phyloP scores from a whole-genome alignment of 1,284 basidiomycete genomes.

The Moesziomyces sp. region DNA sequence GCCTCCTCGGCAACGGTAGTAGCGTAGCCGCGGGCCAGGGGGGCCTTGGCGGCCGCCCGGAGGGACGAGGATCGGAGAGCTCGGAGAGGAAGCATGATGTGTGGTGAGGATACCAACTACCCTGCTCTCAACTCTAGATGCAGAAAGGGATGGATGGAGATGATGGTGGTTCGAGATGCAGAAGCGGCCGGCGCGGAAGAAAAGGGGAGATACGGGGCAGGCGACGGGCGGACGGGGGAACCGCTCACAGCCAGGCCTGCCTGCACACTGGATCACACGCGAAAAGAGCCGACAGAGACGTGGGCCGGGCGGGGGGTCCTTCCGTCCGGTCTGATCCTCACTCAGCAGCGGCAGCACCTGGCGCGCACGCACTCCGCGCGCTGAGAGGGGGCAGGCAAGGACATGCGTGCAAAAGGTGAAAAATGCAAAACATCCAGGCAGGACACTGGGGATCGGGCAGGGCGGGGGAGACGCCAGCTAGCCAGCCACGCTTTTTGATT shows the following conservation, averaged over 20 bases:
- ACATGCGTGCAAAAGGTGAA: slow-evolving; percentile 2
- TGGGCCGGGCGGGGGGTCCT: slow-evolving; percentile 6
- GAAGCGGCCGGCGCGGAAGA: slow-evolving; percentile 2
- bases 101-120: slow-evolving; percentile 30
- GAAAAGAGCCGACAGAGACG: slow-evolving; percentile 39
- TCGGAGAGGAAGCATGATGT: slow-evolving; percentile 56
- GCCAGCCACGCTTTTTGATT: background rate
- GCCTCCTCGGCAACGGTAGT: slow-evolving; percentile 66
- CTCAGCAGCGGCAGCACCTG: slow-evolving; percentile 6
- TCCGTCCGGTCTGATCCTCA: slow-evolving; percentile 5
- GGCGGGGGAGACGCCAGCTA: background rate
- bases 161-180: slow-evolving; percentile 19
- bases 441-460: background rate
- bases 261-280: slow-evolving; percentile 17
- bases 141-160: slow-evolving; percentile 10
- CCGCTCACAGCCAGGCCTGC: too few species aligned
- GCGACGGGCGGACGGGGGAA: slow-evolving; percentile 1
- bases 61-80: slow-evolving; percentile 52
- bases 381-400: background rate
- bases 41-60: slow-evolving; percentile 46
- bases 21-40: slow-evolving; percentile 61
- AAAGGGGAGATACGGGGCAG: slow-evolving; percentile 8
- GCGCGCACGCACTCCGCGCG: slow-evolving; percentile 9
- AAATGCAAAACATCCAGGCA: slow-evolving; percentile 1
- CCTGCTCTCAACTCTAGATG: slow-evolving; percentile 37